These are phyloP conservation scores for Spathaspora boniae DNA, from an alignment of 805 yeast genomes.

Conservation along the genomic window DNA sequence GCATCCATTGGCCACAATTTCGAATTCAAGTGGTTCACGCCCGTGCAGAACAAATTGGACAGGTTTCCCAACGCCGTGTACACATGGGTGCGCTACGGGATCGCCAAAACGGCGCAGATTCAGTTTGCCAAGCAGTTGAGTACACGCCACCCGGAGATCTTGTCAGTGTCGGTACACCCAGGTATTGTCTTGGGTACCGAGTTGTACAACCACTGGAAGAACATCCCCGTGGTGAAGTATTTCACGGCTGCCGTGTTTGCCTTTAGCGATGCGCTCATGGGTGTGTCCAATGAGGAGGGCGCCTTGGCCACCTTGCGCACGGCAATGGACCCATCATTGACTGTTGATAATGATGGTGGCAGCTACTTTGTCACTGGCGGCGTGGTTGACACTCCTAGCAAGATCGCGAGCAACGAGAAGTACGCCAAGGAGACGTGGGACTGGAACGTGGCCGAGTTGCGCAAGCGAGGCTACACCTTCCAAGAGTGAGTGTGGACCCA, in stretches of 20 bases:
- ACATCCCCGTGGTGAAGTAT: slow-evolving; percentile 21
- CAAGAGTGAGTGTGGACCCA: no score
- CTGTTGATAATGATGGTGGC: slow-evolving; percentile 23
- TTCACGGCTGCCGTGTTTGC: slow-evolving; percentile 15
- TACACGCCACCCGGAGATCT: slow-evolving; percentile 25
- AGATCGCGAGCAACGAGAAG: slow-evolving; percentile 19
- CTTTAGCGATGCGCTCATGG: slow-evolving; percentile 16
- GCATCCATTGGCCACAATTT: slow-evolving; percentile 32
- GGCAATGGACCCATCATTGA: slow-evolving; percentile 26
- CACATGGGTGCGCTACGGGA: slow-evolving; percentile 34
- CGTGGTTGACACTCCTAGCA: slow-evolving; percentile 16
- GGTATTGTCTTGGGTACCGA: slow-evolving; percentile 34
- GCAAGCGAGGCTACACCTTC: slow-evolving; percentile 15
- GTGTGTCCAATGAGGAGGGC: slow-evolving; percentile 34
- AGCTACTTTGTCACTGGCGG: slow-evolving; percentile 33
- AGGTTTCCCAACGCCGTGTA: slow-evolving; percentile 21
- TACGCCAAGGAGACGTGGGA: slow-evolving; percentile 27
- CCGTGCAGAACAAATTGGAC: slow-evolving; percentile 19
- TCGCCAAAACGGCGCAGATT: slow-evolving; percentile 31
- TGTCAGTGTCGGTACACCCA: slow-evolving; percentile 36
- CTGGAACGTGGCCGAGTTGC: slow-evolving; percentile 21
- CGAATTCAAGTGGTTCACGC: slow-evolving; percentile 21
- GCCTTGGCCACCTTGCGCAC: slow-evolving; percentile 29
- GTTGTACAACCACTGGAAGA: slow-evolving; percentile 28
- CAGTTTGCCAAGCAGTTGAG: slow-evolving; percentile 28